Evolutionary conservation across 371 early-diverging fungal species (phyloP), one percentile per base, ranked within the genome.

Genomic region (Quaeritorhiza haematococci): DNA sequence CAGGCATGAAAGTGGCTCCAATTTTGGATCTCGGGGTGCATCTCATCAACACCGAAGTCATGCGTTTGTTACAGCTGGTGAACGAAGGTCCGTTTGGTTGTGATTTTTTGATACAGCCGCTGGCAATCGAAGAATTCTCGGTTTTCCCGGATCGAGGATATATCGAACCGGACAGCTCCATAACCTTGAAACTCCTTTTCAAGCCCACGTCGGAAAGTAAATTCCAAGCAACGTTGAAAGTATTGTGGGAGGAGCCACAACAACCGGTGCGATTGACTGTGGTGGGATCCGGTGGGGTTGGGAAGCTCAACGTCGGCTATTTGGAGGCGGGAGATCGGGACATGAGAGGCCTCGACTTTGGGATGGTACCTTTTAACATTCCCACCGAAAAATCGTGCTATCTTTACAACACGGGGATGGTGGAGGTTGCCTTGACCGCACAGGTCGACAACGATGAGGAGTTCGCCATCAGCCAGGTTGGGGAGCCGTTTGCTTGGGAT

Each of bases 171-270:
- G 55, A 47, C 10, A 44, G 56, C 10, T 59, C 68, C 6, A 54
- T 52, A 2, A 59, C 70, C 1, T 48, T 82, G 23, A 56, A 62
- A 17, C 41, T 80, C n/a, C 60, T 62, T 41, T 80, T 82, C 55
- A 55, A 62, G 21, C 82, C 82, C 1, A 67, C 49, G 7, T 62
- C 79, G 2, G 82, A 82, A 56, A 62, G 33, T 41, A 50, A 55
- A 49, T 77, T 71, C 56, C 71, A 64, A 4, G 59, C 69, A 32
- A 30, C 42, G 1, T 49, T 82, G 48, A 69, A 72, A 46, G 60
- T 82, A 1, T 55, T 79, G 21, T 82, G 79, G 79, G 80, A 82
- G 46, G 58, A 68, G 17, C n/a, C n/a, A n/a, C n/a, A n/a, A n/a
- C 60, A 69, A 32, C 71, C 77, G 8, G 49, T 82, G 13, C 26